Conservation (phyloP, 23 red algal species). For the Gracilaria caudata region DNA sequence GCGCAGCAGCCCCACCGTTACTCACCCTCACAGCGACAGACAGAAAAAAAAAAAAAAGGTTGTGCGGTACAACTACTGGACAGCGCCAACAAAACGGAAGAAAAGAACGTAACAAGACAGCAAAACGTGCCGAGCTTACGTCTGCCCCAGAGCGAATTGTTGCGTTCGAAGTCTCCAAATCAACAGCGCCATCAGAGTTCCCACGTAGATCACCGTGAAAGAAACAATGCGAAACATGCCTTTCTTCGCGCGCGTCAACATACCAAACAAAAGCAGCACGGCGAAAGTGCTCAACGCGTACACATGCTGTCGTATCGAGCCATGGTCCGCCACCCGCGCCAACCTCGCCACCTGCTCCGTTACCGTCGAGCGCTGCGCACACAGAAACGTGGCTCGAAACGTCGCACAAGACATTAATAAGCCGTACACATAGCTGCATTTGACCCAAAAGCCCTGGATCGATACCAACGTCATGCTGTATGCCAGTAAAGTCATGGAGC, state of each 20-base stretch:
- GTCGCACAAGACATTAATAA: slow-evolving; percentile 49
- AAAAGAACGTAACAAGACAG: too few species aligned
- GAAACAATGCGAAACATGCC: slow-evolving; percentile 52
- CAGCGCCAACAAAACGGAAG: too few species aligned
- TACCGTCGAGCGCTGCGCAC: background rate
- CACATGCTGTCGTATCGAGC: slow-evolving; percentile 21
- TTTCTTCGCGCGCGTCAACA: slow-evolving; percentile 48
- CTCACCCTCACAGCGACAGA: too few species aligned
- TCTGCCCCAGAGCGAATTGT: background rate
- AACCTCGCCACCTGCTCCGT: background rate
- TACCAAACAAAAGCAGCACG: slow-evolving; percentile 64
- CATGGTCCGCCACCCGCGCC: background rate
- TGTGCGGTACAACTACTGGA: too few species aligned
- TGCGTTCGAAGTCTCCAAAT: slow-evolving; percentile 32
- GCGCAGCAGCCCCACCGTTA: too few species aligned
- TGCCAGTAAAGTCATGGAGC: slow-evolving; percentile 10
- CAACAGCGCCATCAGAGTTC: slow-evolving; percentile 36
- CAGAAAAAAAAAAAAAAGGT: too few species aligned
- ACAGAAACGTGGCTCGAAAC: slow-evolving; percentile 61
- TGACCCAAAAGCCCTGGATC: slow-evolving; percentile 82
- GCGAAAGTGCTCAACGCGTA: slow-evolving; percentile 14
- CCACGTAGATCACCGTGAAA: slow-evolving; percentile 68
- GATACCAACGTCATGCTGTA: slow-evolving; percentile 57
- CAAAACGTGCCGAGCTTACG: too few species aligned
- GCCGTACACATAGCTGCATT: slow-evolving; percentile 83